A percentile compares a stretch with the other conserved stretches of the same genome.
These are phyloP conservation scores for Colletotrichum spaethianum DNA, from an alignment of 2,329 filamentous ascomycete species.

Conservation along the genomic window DNA sequence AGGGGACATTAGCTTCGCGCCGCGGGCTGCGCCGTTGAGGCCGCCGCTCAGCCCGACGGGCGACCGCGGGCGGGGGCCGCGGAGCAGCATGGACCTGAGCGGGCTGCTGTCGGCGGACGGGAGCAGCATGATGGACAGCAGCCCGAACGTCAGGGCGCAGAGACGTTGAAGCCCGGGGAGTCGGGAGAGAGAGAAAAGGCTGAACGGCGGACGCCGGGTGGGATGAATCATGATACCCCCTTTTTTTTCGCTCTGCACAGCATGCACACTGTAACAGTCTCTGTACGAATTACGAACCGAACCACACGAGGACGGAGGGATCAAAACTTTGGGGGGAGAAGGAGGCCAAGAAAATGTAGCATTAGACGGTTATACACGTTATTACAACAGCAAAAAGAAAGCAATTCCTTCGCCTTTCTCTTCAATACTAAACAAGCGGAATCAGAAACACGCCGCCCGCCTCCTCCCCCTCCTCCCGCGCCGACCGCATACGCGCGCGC, in stretches of 20 bases:
- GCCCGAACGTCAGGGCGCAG: constrained; percentile 62
- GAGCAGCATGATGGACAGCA: constrained; percentile 70
- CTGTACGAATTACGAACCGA: background rate
- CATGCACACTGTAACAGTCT: background rate
- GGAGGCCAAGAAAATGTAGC: background rate
- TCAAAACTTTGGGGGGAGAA: background rate
- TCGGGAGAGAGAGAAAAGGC: constrained; percentile 5
- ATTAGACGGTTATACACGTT: constrained; percentile 23
- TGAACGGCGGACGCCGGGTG: background rate
- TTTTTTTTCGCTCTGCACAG: background rate
- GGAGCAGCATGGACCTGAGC: constrained; percentile 70
- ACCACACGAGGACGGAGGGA: background rate
- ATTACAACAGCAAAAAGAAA: constrained; percentile 10
- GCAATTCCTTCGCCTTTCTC: background rate
- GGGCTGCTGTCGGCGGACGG: constrained; percentile 70
- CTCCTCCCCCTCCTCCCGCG: background rate
- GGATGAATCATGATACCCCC: constrained; percentile 36
- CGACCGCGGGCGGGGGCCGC: constrained; percentile 45
- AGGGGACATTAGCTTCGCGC: constrained; percentile 56
- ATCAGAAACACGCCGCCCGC: background rate
- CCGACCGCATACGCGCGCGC: background rate
- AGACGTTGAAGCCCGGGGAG: constrained; percentile 44
- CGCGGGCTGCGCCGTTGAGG: constrained; percentile 50
- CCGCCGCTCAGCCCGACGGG: constrained; percentile 57
- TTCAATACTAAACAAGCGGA: background rate